phyloP scores from a whole-genome alignment of 371 early-diverging fungal species.

The Mortierella polycephala region DNA sequence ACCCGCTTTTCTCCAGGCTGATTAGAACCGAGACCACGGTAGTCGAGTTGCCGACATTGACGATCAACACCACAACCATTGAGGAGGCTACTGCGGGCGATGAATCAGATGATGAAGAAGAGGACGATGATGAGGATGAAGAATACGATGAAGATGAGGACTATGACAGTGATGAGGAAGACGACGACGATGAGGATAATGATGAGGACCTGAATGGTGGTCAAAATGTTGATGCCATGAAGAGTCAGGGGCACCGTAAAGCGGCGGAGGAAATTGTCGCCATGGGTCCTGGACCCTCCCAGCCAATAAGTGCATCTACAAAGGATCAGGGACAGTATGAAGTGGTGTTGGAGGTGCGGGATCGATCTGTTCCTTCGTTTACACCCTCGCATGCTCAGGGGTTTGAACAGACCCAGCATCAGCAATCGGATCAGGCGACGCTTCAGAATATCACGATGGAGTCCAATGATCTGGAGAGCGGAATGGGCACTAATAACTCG shows the following conservation, averaged over 20 bases:
- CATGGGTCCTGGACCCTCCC: no score
- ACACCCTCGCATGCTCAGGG: no score
- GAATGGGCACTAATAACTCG: neutral
- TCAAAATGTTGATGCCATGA: neutral
- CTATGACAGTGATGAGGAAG: constrained; percentile 10
- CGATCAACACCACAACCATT: constrained; percentile 42
- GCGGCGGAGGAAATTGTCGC: no score
- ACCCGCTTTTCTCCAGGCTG: constrained; percentile 31
- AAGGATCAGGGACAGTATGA: no score
- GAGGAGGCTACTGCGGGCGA: constrained; percentile 25
- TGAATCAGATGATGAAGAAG: constrained; percentile 16
- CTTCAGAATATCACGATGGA: neutral
- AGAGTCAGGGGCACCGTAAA: neutral
- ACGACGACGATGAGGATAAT: constrained; percentile 5
- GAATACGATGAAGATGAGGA: constrained; percentile 31
- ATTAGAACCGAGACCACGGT: constrained; percentile 36
- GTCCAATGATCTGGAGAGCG: no score
- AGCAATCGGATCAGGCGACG: neutral
- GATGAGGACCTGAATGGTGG: constrained; percentile 1
- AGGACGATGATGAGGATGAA: constrained; percentile 17
- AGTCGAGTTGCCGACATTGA: constrained; percentile 41
- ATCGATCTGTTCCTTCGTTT: no score
- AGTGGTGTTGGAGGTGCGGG: neutral
- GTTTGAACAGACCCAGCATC: neutral
- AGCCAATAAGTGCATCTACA: no score